Percentiles rank a stretch among this genome's conserved stretches.
These are phyloP conservation scores for Penicillium glabrum DNA, from an alignment of 2,329 filamentous ascomycete genomes.

Conservation along the genomic window DNA sequence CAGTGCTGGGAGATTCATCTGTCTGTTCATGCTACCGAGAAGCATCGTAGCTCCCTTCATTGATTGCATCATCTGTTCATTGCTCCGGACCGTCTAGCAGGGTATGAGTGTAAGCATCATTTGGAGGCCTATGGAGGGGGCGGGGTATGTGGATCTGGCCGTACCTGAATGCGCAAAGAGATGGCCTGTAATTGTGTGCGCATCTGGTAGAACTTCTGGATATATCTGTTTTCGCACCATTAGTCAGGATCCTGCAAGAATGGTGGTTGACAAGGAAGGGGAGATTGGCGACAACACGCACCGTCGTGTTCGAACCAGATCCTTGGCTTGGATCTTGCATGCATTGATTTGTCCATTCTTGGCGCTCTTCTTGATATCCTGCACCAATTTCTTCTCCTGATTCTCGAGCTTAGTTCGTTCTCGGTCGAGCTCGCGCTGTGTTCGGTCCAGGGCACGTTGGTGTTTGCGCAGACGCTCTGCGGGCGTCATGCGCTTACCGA, in stretches of 20 bases:
- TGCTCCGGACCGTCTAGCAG: conserved; percentile 84
- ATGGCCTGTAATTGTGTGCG: conserved; percentile 95
- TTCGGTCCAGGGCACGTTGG: conserved; percentile 94
- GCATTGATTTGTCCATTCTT: conserved; percentile 99
- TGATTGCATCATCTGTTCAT: conserved; percentile 99
- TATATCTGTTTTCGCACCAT: conserved; percentile 61
- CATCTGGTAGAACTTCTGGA: conserved; percentile 99
- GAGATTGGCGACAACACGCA: conserved; percentile 34
- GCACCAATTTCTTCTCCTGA: conserved; percentile 94
- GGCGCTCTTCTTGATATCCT: conserved; percentile 96
- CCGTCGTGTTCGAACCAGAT: conserved; percentile 86
- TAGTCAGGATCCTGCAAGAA: not conserved
- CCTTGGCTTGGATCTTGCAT: conserved; percentile 97
- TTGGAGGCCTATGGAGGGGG: conserved; percentile 7
- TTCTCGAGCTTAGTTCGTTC: conserved; percentile 95
- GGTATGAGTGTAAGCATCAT: conserved; percentile 1
- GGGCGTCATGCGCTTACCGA: conserved; percentile 98
- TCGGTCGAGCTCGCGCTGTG: conserved; percentile 91
- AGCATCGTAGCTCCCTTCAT: conserved; percentile 97
- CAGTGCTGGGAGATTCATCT: conserved; percentile 93
- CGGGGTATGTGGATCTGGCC: conserved; percentile 8
- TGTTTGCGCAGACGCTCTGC: conserved; percentile 68
- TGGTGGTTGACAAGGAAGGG: not conserved
- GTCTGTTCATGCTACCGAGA: conserved; percentile 93
- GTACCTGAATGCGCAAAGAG: conserved; percentile 86